Evolutionary conservation across 495 filamentous ascomycete species (phyloP).

Genomic region (Letharia columbiana): DNA sequence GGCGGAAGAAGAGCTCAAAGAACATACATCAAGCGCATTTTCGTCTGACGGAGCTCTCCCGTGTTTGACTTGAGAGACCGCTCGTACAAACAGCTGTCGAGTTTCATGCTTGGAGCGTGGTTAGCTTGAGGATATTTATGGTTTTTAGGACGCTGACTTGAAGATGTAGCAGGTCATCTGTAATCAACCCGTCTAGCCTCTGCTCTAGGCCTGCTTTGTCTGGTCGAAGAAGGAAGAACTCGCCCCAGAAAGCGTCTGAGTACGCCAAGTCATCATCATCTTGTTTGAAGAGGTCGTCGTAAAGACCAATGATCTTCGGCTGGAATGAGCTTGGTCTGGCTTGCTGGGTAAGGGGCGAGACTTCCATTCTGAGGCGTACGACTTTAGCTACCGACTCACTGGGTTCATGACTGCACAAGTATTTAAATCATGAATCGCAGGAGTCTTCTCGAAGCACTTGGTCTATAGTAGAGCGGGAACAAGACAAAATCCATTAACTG

Average conservation of each 20-base stretch:
- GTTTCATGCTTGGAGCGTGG: conserved; percentile 46
- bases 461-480: background rate
- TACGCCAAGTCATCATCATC: conserved; percentile 57
- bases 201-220: conserved; percentile 56
- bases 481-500: background rate
- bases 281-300: conserved; percentile 72
- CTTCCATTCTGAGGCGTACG: conserved; percentile 55
- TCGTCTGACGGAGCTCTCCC: conserved; percentile 56
- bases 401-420: background rate
- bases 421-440: too few relatives aligned
- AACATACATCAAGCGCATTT: conserved; percentile 80
- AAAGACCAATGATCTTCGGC: conserved; percentile 86
- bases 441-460: background rate
- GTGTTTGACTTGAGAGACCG: conserved; percentile 58
- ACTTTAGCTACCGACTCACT: background rate
- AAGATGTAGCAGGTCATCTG: conserved; percentile 62
- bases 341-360: conserved; percentile 89
- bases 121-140: background rate
- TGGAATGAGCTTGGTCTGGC: conserved; percentile 82
- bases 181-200: conserved; percentile 56
- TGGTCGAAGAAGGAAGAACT: conserved; percentile 84
- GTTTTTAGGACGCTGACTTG: conserved; percentile 24
- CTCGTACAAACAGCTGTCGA: conserved; percentile 65
- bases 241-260: conserved; percentile 88
- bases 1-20: conserved; percentile 3